These are phyloP conservation scores for Hyaloscypha hepaticicola DNA, from an alignment of 495 filamentous ascomycete species.

Conservation along the genomic window DNA sequence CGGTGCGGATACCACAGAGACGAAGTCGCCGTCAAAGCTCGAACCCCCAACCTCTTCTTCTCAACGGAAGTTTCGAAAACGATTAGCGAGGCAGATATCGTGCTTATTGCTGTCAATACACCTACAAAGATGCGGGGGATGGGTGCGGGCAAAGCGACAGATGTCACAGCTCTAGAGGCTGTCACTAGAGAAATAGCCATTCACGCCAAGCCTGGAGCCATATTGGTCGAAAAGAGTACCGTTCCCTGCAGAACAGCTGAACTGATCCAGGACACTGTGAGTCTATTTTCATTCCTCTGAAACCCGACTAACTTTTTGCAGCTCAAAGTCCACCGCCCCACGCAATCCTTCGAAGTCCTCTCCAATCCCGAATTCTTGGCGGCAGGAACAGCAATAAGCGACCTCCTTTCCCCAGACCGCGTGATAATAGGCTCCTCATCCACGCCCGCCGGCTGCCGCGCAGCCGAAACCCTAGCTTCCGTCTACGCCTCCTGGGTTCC, in stretches of 20 bases:
- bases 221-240: constrained; percentile 83
- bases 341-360: constrained; percentile 67
- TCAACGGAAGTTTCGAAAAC: constrained; percentile 59
- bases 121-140: constrained; percentile 72
- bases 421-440: constrained; percentile 71
- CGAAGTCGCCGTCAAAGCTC: constrained; percentile 39
- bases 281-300: constrained; percentile 62
- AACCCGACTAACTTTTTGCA: constrained; percentile 50
- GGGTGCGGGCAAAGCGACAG: constrained; percentile 69
- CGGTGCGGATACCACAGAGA: constrained; percentile 30
- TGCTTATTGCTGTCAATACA: constrained; percentile 80
- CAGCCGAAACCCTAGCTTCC: constrained; percentile 59
- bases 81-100: constrained; percentile 68
- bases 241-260: constrained; percentile 79
- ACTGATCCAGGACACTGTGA: constrained; percentile 59
- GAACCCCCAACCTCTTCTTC: constrained; percentile 71
- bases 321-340: constrained; percentile 48
- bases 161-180: constrained; percentile 71
- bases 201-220: constrained; percentile 62
- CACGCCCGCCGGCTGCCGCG: constrained; percentile 54
- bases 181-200: constrained; percentile 66
- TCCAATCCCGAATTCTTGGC: constrained; percentile 86
- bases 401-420: constrained; percentile 71
- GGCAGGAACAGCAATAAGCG: constrained; percentile 71
- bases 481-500: constrained; percentile 77